phyloP scores from a whole-genome alignment of 2,329 filamentous ascomycete genomes.

The Talaromyces sp. region DNA sequence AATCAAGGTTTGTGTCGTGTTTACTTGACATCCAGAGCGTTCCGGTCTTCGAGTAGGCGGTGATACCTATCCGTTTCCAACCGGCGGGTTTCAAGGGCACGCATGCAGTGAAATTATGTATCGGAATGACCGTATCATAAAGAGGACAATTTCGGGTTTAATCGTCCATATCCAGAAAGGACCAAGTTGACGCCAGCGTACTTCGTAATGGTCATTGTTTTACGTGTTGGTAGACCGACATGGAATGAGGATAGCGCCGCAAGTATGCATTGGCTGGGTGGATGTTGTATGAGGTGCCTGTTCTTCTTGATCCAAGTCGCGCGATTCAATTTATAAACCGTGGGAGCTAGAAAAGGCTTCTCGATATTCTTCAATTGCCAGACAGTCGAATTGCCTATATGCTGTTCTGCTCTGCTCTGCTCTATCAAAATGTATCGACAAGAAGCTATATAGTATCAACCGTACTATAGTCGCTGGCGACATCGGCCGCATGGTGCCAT shows the following conservation, averaged over 20 bases:
- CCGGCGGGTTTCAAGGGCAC: neutral
- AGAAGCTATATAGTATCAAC: slow-evolving; percentile 57
- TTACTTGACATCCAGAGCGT: neutral
- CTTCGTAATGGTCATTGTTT: neutral
- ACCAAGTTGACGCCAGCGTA: neutral
- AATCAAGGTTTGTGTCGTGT: neutral
- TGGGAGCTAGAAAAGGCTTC: slow-evolving; percentile 60
- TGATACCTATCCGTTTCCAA: neutral
- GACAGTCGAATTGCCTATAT: slow-evolving; percentile 39
- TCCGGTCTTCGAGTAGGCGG: neutral
- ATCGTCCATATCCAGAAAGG: neutral
- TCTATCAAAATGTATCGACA: slow-evolving; percentile 67
- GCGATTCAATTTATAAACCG: slow-evolving; percentile 63
- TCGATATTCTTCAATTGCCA: slow-evolving; percentile 32
- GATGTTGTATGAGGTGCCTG: neutral
- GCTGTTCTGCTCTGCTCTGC: slow-evolving; percentile 52
- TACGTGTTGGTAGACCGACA: neutral
- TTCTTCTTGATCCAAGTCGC: slow-evolving; percentile 3
- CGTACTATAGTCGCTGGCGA: slow-evolving; percentile 41
- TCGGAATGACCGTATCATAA: neutral
- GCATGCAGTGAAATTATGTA: neutral
- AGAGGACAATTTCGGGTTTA: neutral
- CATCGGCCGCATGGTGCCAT: slow-evolving; percentile 26
- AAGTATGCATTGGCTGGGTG: neutral
- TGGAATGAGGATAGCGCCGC: neutral